Conservation (phyloP, 1,284 basidiomycete genomes). For the Ustilago curta region DNA sequence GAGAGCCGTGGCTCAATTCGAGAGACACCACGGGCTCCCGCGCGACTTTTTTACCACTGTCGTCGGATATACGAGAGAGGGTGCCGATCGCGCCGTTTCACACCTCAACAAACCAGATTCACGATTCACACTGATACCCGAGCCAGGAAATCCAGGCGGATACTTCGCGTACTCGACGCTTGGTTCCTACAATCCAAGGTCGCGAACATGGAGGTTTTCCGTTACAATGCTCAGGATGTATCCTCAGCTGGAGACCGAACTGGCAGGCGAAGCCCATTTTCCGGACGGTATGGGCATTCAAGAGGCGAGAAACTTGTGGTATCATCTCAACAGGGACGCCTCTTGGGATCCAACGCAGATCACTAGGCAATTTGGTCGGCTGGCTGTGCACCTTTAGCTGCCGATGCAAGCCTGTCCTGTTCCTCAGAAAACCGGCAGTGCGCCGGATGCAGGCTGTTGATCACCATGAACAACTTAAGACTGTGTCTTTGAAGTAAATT, state of each 20-base stretch:
- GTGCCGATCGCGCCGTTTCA: neutral
- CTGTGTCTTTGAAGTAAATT: too few species aligned
- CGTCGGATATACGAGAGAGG: neutral
- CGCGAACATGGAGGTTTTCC: neutral
- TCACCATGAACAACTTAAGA: too few species aligned
- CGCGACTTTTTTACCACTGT: neutral
- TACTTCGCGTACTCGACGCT: slow-evolving; percentile 6
- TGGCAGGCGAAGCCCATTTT: slow-evolving; percentile 19
- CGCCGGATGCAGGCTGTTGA: too few species aligned
- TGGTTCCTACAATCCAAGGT: slow-evolving; percentile 1
- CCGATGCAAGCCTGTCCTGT: neutral
- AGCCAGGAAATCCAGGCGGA: neutral
- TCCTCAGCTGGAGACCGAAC: neutral
- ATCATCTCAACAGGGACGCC: neutral
- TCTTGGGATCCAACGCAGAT: slow-evolving; percentile 2
- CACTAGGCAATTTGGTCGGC: neutral
- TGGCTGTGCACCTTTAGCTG: neutral
- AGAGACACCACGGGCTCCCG: neutral
- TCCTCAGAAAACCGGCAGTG: too few species aligned
- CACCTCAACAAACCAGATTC: neutral
- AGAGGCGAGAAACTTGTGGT: neutral
- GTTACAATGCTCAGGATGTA: slow-evolving; percentile 9
- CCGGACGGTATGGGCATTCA: neutral
- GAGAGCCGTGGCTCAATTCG: neutral
- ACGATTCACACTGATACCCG: slow-evolving; percentile 1